Evolutionary conservation across 2,329 filamentous ascomycete species (phyloP).

Genomic region (Cyanodermella asteris): DNA sequence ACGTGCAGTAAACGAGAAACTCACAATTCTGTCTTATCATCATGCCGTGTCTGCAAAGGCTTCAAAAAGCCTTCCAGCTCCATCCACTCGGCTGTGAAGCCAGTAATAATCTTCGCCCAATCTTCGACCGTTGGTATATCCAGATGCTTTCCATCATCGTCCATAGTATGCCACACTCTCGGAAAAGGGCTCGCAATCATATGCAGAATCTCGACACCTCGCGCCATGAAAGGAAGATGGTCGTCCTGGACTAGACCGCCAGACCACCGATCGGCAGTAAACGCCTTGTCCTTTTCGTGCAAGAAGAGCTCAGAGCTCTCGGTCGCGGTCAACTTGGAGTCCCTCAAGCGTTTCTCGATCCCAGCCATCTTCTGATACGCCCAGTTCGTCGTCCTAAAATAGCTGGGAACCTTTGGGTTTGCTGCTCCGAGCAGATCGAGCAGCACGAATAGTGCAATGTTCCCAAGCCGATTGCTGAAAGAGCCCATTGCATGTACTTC

Average conservation of each 20-base stretch:
- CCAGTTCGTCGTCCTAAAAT: conserved; percentile 83
- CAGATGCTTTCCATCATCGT: conserved; percentile 67
- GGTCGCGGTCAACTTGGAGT: too few relatives aligned
- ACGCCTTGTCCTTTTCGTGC: conserved; percentile 35
- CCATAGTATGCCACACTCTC: conserved; percentile 61
- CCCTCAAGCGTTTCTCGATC: conserved; percentile 52
- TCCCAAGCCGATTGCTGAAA: conserved; percentile 50
- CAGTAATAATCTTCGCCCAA: conserved; percentile 67
- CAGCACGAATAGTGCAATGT: conserved; percentile 77
- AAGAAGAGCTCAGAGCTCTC: too few relatives aligned
- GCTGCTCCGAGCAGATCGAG: conserved; percentile 64
- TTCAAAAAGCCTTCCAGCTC: conserved; percentile 43
- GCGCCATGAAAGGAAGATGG: conserved; percentile 70
- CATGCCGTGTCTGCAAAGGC: conserved; percentile 6
- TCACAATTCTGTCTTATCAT: conserved; percentile 13
- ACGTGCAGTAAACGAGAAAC: too few relatives aligned
- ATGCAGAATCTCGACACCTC: conserved; percentile 75
- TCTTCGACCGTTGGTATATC: conserved; percentile 63
- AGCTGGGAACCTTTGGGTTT: conserved; percentile 54
- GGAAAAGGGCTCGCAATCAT: conserved; percentile 74
- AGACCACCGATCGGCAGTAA: conserved; percentile 23
- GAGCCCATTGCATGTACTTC: conserved; percentile 48
- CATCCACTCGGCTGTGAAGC: conserved; percentile 82
- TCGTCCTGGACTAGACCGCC: conserved; percentile 52
- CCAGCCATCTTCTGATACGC: conserved; percentile 58